These are phyloP conservation scores for Citrullus mucosospermus DNA, from an alignment of 306 rosid genomes.

Conservation along the genomic window DNA sequence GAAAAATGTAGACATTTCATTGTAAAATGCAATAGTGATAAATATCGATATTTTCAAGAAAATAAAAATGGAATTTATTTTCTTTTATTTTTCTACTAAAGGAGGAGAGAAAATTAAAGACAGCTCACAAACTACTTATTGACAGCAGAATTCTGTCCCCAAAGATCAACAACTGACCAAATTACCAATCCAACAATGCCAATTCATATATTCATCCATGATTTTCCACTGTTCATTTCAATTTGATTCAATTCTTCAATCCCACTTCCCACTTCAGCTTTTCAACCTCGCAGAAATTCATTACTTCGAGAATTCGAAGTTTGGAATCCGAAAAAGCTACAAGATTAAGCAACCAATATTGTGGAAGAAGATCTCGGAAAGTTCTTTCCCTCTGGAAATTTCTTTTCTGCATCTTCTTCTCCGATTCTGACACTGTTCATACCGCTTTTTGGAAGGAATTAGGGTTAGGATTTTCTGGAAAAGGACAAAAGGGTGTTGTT, in stretches of 20 bases:
- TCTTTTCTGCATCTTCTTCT: not conserved
- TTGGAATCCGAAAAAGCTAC: conserved; percentile 5
- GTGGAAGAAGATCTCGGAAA: conserved; percentile 1
- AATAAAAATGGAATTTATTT: not conserved
- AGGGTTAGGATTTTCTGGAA: not conserved
- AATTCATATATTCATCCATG: not conserved
- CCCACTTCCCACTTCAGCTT: not conserved
- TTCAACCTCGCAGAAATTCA: not conserved
- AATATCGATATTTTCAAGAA: not conserved
- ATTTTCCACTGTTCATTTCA: not conserved
- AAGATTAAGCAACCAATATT: not conserved
- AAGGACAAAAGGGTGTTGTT: not conserved
- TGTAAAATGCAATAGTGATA: not conserved
- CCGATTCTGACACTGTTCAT: not conserved
- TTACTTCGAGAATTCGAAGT: not conserved
- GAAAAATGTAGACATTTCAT: not conserved
- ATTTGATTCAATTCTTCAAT: conserved; percentile 1
- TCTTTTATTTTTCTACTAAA: not conserved
- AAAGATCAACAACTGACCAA: not conserved
- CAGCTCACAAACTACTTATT: conserved; percentile 3
- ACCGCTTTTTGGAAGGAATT: not conserved
- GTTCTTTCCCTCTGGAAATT: not conserved
- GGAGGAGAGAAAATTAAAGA: not conserved
- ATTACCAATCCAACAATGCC: not conserved
- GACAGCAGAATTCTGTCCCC: not conserved